phyloP scores from a whole-genome alignment of 805 yeast species.

The Pichia insulana region DNA sequence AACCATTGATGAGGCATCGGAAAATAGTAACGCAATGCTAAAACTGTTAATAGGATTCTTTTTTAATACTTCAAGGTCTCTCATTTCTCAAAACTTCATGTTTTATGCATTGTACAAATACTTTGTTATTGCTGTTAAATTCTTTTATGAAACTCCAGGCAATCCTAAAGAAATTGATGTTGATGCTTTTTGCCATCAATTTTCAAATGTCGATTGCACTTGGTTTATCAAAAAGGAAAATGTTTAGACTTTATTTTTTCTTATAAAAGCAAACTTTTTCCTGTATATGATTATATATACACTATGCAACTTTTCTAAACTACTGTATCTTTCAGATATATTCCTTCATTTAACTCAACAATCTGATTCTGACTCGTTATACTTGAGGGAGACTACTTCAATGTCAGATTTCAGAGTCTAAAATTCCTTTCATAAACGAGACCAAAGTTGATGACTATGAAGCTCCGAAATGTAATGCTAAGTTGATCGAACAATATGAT shows the following conservation, averaged over 20 bases:
- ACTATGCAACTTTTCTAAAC: too few species aligned
- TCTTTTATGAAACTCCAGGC: constrained; percentile 6
- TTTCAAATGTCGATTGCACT: constrained; percentile 8
- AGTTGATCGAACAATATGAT: constrained; percentile 28
- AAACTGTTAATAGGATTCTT: constrained; percentile 22
- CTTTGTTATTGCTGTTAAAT: constrained; percentile 7
- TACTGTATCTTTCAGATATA: too few species aligned
- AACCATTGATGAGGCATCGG: constrained; percentile 12
- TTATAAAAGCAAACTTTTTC: neutral
- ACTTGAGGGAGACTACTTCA: constrained; percentile 40
- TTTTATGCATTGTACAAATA: constrained; percentile 24
- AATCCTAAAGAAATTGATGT: constrained; percentile 6
- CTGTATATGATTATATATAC: too few species aligned
- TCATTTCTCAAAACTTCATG: constrained; percentile 21
- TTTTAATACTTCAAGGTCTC: constrained; percentile 22
- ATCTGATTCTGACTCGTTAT: constrained; percentile 30
- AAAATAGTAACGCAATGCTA: constrained; percentile 15
- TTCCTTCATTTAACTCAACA: too few species aligned
- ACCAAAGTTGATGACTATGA: constrained; percentile 26
- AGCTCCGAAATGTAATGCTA: constrained; percentile 33
- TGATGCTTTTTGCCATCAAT: constrained; percentile 2
- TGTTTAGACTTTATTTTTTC: neutral
- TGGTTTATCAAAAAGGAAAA: constrained; percentile 7
- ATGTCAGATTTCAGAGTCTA: constrained; percentile 32
- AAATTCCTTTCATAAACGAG: constrained; percentile 32